Evolutionary conservation across 1,284 basidiomycete genomes (phyloP).

Genomic region (Ustilago xerochloae): DNA sequence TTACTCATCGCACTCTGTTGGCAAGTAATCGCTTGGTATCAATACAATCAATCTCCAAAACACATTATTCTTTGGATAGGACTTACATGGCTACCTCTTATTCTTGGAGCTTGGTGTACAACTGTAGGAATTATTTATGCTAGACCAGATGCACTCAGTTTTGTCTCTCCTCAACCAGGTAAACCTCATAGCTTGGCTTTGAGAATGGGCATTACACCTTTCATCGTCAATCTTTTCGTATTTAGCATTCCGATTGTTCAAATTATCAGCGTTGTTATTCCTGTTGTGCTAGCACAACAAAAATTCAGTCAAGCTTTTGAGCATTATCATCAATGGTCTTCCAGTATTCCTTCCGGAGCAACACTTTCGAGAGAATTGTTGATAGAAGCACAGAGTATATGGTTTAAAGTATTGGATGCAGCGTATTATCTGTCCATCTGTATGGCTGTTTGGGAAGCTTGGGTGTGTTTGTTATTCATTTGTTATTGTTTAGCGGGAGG

Average conservation of each 20-base stretch:
- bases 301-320: slow-evolving; percentile 17
- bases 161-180: slow-evolving; percentile 32
- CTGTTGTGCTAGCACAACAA: slow-evolving; percentile 17
- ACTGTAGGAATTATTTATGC: slow-evolving; percentile 35
- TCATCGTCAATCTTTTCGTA: slow-evolving; percentile 23
- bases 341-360: not conserved
- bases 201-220: slow-evolving; percentile 30
- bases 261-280: slow-evolving; percentile 23
- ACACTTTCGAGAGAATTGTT: slow-evolving; percentile 22
- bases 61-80: slow-evolving; percentile 37
- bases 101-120: slow-evolving; percentile 30
- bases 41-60: slow-evolving; percentile 16
- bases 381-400: slow-evolving; percentile 38
- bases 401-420: slow-evolving; percentile 36
- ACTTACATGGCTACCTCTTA: slow-evolving; percentile 33
- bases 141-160: slow-evolving; percentile 32
- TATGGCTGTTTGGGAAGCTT: slow-evolving; percentile 33
- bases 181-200: slow-evolving; percentile 21
- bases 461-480: slow-evolving; percentile 21
- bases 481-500: slow-evolving; percentile 20
- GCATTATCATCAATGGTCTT: slow-evolving; percentile 17
- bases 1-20: slow-evolving; percentile 35
- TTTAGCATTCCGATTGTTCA: slow-evolving; percentile 29
- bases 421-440: slow-evolving; percentile 29
- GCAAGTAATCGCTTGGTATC: slow-evolving; percentile 27